Evolutionary conservation across 2,329 filamentous ascomycete species (phyloP), one percentile per base, ranked within the genome.

Genomic region (Pseudogymnoascus sp.): DNA sequence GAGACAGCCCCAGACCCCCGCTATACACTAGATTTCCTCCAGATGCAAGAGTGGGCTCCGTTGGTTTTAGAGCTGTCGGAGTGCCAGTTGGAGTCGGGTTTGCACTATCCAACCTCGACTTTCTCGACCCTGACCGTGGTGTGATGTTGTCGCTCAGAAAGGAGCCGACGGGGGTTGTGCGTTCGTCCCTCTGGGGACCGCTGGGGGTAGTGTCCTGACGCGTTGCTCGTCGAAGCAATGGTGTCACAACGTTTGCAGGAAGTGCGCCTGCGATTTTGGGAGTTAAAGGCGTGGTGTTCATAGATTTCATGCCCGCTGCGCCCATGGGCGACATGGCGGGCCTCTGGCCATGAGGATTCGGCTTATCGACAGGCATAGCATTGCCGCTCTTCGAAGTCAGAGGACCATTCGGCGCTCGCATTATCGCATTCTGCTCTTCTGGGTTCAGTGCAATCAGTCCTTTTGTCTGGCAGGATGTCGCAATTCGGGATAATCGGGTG

Each of bases 101-200:
- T 26, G 82, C 76, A 73, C 88, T 91, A 72, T 90, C 86, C 64
- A 86, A 83, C 68, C 91, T 86, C 68, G 80, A 86, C 73, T 86
- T 90, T 66, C 92, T 83, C 59, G 86, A 80, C 7, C 88, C 88
- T 7, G 91, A 91, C 67, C 92, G 85, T 61, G 91, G 90, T 3
- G 92, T 96, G 72, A 92, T 78, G 73, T 90, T 92, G 73, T 77
- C 82, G 74, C 75, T 85, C 50, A 91, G 76, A 69, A 84, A 84
- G 61, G 82, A 72, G 60, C 81, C 78, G 31, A 80, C 79, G 50
- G 82, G 81, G 24, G 42, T 14, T 50, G 80, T 74, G 67, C 79
- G 72, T 65, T 84, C 81, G 61, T 88, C 84, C 65, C 69, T 71
- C 6, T 65, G 59, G 16, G 64, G 37, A 14, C 29, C 59, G 38